Percentiles rank a stretch among this genome's conserved stretches.
These are phyloP conservation scores for Penicillium thymicola DNA, from an alignment of 2,329 filamentous ascomycete genomes.

Conservation along the genomic window DNA sequence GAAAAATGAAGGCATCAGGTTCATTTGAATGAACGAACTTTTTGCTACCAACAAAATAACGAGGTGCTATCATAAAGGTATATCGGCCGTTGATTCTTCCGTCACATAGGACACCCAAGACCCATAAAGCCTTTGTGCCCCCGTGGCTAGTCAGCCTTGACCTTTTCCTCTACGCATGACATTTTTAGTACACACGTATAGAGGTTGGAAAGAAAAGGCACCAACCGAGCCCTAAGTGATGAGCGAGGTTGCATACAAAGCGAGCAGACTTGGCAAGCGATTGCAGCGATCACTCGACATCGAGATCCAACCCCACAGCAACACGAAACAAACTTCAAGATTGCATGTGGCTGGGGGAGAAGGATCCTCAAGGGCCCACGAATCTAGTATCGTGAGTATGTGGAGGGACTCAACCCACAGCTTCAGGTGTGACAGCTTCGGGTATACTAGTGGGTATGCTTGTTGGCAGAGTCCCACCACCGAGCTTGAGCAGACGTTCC, in stretches of 20 bases:
- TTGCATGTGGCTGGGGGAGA: slow-evolving; percentile 7
- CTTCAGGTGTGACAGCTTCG: slow-evolving; percentile 19
- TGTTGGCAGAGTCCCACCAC: slow-evolving; percentile 28
- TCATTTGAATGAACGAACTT: slow-evolving; percentile 26
- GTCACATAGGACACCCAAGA: slow-evolving; percentile 30
- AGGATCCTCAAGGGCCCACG: slow-evolving; percentile 29
- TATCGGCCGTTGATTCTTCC: slow-evolving; percentile 28
- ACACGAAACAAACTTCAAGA: slow-evolving; percentile 3
- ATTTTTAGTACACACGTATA: slow-evolving; percentile 1
- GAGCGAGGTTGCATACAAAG: slow-evolving; percentile 20
- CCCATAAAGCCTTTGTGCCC: slow-evolving; percentile 20
- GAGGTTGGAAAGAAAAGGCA: slow-evolving; percentile 10
- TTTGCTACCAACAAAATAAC: slow-evolving; percentile 31
- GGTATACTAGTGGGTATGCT: slow-evolving; percentile 8
- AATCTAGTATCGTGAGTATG: slow-evolving; percentile 21
- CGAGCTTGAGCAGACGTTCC: slow-evolving; percentile 54
- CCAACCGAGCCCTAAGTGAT: slow-evolving; percentile 24
- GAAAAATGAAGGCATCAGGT: slow-evolving; percentile 14
- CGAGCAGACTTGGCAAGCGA: slow-evolving; percentile 7
- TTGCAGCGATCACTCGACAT: slow-evolving; percentile 28
- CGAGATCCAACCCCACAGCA: slow-evolving; percentile 22
- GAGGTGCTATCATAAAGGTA: slow-evolving; percentile 28
- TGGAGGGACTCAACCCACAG: slow-evolving; percentile 26
- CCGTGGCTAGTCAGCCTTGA: slow-evolving; percentile 17
- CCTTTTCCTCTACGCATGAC: slow-evolving; percentile 13